Conservation (phyloP, 2,329 filamentous ascomycete species). For the Neoscytalidium dimidiatum region DNA sequence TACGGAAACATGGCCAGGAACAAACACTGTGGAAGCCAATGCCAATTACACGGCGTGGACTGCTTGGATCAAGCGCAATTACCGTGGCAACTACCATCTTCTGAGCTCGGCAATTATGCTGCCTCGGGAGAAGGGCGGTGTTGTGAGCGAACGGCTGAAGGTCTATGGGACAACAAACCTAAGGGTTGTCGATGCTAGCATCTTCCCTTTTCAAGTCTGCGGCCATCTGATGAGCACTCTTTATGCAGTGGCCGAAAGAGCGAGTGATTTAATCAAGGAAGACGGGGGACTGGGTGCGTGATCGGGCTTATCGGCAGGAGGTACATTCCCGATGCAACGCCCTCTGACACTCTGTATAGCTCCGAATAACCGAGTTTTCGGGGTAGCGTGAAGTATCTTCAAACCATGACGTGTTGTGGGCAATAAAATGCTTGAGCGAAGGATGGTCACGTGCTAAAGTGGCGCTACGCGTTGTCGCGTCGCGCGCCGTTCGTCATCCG, state of each 20-base stretch:
- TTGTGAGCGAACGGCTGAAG: constrained; percentile 28
- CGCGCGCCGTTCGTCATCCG: background rate
- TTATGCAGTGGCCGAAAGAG: constrained; percentile 37
- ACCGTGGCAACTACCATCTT: constrained; percentile 34
- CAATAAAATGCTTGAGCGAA: background rate
- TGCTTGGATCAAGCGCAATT: constrained; percentile 22
- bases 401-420: no score
- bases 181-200: constrained; percentile 33
- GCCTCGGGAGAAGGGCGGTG: constrained; percentile 32
- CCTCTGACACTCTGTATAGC: no score
- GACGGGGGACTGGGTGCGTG: background rate
- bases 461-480: constrained; percentile 9
- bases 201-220: constrained; percentile 34
- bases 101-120: constrained; percentile 35
- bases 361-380: no score
- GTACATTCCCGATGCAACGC: background rate
- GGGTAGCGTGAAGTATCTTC: no score
- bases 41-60: constrained; percentile 24
- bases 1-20: constrained; percentile 24
- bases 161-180: constrained; percentile 35
- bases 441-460: background rate
- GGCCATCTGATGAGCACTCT: constrained; percentile 32
- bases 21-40: constrained; percentile 25
- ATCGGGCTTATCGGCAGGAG: no score
- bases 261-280: constrained; percentile 31